Conservation (phyloP, 2,329 filamentous ascomycete species). For the Colletotrichum sp. region DNA sequence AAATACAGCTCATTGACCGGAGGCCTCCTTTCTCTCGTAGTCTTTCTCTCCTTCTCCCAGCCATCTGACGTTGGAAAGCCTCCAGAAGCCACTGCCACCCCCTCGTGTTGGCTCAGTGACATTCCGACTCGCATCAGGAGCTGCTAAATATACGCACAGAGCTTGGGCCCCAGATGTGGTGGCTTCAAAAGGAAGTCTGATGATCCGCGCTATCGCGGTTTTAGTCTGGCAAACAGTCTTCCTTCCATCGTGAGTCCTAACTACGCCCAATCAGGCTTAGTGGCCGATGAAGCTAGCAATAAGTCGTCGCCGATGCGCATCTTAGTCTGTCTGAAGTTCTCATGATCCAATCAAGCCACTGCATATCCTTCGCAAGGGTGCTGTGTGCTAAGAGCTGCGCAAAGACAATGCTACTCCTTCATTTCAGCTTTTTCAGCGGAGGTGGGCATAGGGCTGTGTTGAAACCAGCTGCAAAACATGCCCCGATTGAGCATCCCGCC, state of each 20-base stretch:
- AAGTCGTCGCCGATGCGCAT: not conserved
- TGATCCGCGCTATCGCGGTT: not conserved
- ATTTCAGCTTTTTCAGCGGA: not conserved
- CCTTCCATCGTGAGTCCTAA: not conserved
- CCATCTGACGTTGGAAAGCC: not conserved
- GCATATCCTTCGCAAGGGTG: not conserved
- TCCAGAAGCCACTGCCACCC: not conserved
- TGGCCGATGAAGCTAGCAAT: not conserved
- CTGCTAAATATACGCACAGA: not conserved
- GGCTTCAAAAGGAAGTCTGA: not conserved
- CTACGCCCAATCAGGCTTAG: not conserved
- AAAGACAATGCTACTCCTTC: not conserved
- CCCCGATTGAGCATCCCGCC: not conserved
- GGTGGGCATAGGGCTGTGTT: not conserved
- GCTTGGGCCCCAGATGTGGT: not conserved
- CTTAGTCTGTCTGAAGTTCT: not conserved
- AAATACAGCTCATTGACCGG: rapidly evolving
- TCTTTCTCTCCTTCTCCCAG: not conserved
- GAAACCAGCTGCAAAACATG: not conserved
- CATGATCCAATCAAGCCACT: not conserved
- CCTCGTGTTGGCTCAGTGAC: not conserved
- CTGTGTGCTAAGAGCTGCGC: not conserved
- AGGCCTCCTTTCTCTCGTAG: not conserved
- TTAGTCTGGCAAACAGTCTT: not conserved
- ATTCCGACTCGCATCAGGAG: not conserved